Evolutionary conservation across 2,329 filamentous ascomycete genomes (phyloP), one percentile per base, ranked within the genome.

Genomic region (Penicillium freii): DNA sequence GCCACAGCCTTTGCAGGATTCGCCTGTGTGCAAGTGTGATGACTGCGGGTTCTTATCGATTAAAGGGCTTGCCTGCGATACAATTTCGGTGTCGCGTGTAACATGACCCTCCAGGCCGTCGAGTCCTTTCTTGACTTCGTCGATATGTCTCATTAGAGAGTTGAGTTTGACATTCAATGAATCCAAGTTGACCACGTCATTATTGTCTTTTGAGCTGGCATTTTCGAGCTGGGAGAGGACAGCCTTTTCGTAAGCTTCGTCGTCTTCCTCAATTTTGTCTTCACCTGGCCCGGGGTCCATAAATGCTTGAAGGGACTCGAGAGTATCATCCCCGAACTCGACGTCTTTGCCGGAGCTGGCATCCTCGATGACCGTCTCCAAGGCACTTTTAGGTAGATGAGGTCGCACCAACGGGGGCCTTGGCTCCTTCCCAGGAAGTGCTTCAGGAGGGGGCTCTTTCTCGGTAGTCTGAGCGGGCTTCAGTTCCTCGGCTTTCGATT

Each of bases 271-370:
- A 4, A 61, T 57, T 43, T 73, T 72, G 4, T 66, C 27, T 27
- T 65, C 66, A 25, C 56, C 62, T 19, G 67, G 61, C 2, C 47
- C 47, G 11, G 71, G 70, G 9, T 76, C 67, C 40, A 80, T 65
- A 25, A 80, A 66, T 15, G 73, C 70, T 51, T 78, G 72, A 19
- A 80, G 72, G 19, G 76, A 79, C 51, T 78, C 75, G 42, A 80
- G 72, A 2, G 78, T 80, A 58, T 76, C 75, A 55, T 79, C 77
- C 13, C 77, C 75, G 5, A 78, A 60, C 13, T 71, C 69, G 19
- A 78, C 64, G 21, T 76, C 71, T 31, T 72, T 73, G 49, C 75
- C 68, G 2, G 72, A 70, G 57, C 69, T 77, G 23, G 69, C 69
- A 54, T 77, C 71, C 51, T 77, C 72, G 38, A 78, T 70, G 25